Evolutionary conservation across 2,329 filamentous ascomycete species (phyloP), one percentile per base, ranked within the genome.

Genomic region (Sporothrix humicola): DNA sequence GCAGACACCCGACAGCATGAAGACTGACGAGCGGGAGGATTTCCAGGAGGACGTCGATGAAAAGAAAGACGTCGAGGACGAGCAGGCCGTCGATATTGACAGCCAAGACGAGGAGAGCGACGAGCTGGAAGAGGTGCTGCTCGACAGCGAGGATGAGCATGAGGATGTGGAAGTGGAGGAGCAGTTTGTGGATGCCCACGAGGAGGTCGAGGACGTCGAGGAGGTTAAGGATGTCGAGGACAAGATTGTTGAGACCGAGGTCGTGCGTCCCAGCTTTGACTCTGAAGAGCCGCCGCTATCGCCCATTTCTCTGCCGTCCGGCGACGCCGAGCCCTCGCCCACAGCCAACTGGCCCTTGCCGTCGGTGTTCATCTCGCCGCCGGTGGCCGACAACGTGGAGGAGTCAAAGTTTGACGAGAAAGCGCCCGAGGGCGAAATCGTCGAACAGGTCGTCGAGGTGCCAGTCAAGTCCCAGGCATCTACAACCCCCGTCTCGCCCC

Each of bases 301-400:
- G 23, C 59, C 71, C 31, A 48, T 72, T 4, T 66, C 70, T 2
- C 44, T 56, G 66, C 61, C 72, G 1, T 5, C 44, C 3, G 68
- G 54, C 10, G 73, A 54, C 23, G 61, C 69, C 46, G 72, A 74
- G 12, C 72, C 74, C 7, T 75, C 76, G 17, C 31, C 63, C 8
- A 54, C 73, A 10, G 71, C 76, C 12, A 75, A 76, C 74, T 77
- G 76, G 76, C 76, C 76, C 17, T 73, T 77, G 42, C 76, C 75
- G 1, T 1, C 69, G 56, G 12, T 70, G 15, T 23, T 69, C 9
- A 50, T 48, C 17, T 31, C 6, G 9, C n/a, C 46, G 46, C 56
- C 69, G 12, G 37, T 17, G 2, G 9, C 15, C 3, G 15, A 17
- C 48, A 23, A 37, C 10, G 15, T 2, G n/a, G 23, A 58, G 48